phyloP scores from a whole-genome alignment of 2,329 filamentous ascomycete species.

The Phialophora chinensis region DNA sequence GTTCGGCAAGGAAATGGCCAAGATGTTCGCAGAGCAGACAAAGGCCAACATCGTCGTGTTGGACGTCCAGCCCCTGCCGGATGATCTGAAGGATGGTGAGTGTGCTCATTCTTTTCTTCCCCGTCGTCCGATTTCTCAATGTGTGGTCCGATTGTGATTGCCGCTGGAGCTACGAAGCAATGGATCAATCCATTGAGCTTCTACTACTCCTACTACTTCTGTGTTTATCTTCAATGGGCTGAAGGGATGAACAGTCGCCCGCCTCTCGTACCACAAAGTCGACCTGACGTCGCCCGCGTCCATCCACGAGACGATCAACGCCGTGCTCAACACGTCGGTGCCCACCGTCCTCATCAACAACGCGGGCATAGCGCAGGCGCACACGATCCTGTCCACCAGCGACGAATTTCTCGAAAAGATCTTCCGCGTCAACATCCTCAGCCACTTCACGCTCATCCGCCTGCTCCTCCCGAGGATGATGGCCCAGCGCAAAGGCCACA shows the following conservation, averaged over 20 bases:
- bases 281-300: conserved; percentile 67
- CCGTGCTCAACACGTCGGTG: conserved; percentile 55
- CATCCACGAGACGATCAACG: conserved; percentile 60
- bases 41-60: conserved; percentile 73
- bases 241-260: conserved; percentile 10
- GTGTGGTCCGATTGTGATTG: not conserved
- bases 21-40: conserved; percentile 64
- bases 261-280: conserved; percentile 34
- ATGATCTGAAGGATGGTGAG: conserved; percentile 36
- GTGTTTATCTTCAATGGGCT: too few species aligned
- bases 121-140: not conserved
- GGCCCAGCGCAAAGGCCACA: conserved; percentile 69
- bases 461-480: conserved; percentile 72
- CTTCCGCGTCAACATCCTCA: conserved; percentile 72
- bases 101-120: not conserved
- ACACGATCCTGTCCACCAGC: conserved; percentile 64
- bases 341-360: conserved; percentile 75
- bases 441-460: conserved; percentile 69
- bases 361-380: conserved; percentile 65
- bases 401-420: conserved; percentile 68
- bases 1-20: conserved; percentile 71
- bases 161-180: not conserved
- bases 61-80: conserved; percentile 60
- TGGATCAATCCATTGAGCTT: too few species aligned
- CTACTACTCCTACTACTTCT: too few species aligned